Evolutionary conservation across 805 yeast genomes (phyloP), one percentile per base, ranked within the genome.

Genomic region (Huiozyma naganishii): DNA sequence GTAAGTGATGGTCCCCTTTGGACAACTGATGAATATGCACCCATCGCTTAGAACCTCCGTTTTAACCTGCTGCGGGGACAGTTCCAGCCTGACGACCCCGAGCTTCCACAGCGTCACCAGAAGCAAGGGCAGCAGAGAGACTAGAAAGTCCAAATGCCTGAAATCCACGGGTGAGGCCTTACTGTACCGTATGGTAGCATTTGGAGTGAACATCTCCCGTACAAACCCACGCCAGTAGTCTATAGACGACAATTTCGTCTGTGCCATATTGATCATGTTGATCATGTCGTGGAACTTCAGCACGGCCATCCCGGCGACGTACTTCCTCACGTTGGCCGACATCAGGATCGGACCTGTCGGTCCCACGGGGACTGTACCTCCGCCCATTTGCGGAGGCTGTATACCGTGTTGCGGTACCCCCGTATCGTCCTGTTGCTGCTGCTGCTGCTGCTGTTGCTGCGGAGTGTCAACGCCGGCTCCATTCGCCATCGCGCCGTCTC

Each of bases 71-170:
- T 70, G 69, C 2, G 72, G 62, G 2, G 67, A 64, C 6, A 78
- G 74, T 5, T 79, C 78, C 2, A 74, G 65, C 37, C 71, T 67
- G 30, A 71, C 44, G 70, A 70, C 2, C 6, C 80, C 78, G 3
- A 75, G 64, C 41, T 71, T 67, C 32, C 71, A 45, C 71, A 71
- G 1, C 77, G 72, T 47, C 65, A 72, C 50, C 76, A 73, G 50
- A 76, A 77, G 13, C 7, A 42, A 29, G 2, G 55, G 55, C 7
- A 52, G 37, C 13, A 50, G 39, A 1, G 52, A 44, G 4, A 47
- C 39, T 8, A 79, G 74, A 23, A 87, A 71, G 46, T 79, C 89
- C 58, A 78, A 84, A 50, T 72, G 80, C 45, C 77, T 62, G 7
- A 68, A 63, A 36, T 72, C 80, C 28, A 63, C 62, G 9, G 67